Conservation (phyloP, 352 stramenopile genomes). For the Phytophthora kernoviae region DNA sequence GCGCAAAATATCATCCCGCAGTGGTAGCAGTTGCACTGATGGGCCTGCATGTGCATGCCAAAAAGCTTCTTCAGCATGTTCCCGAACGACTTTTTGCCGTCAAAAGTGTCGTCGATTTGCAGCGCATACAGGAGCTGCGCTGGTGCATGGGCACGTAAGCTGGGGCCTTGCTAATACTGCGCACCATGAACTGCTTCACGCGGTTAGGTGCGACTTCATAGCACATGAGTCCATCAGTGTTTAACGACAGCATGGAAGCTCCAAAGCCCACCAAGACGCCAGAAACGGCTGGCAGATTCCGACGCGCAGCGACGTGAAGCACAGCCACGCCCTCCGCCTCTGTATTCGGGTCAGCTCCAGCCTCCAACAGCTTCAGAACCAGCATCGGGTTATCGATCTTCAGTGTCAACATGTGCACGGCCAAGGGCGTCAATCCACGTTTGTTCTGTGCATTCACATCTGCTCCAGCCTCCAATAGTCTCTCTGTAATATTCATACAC, state of each 20-base stretch:
- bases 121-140: conserved; percentile 79
- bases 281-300: conserved; percentile 58
- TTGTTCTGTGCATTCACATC: conserved; percentile 64
- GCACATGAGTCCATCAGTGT: conserved; percentile 77
- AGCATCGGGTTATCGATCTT: conserved; percentile 76
- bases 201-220: conserved; percentile 70
- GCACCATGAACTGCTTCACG: conserved; percentile 75
- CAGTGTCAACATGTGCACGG: conserved; percentile 80
- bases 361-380: conserved; percentile 68
- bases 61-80: conserved; percentile 69
- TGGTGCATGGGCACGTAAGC: conserved; percentile 54
- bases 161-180: conserved; percentile 56
- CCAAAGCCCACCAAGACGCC: conserved; percentile 67
- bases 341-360: conserved; percentile 58
- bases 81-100: conserved; percentile 48
- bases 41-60: conserved; percentile 42
- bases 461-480: conserved; percentile 57
- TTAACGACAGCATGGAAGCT: conserved; percentile 64
- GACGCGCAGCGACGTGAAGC: conserved; percentile 58
- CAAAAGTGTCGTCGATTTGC: conserved; percentile 52
- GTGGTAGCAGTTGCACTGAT: conserved; percentile 85
- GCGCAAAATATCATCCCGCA: conserved; percentile 79
- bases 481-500: conserved; percentile 48
- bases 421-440: conserved; percentile 65
- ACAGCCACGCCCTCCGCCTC: conserved; percentile 68